Conservation (phyloP, 106 monocot species). For the Dendrobium huoshanense region DNA sequence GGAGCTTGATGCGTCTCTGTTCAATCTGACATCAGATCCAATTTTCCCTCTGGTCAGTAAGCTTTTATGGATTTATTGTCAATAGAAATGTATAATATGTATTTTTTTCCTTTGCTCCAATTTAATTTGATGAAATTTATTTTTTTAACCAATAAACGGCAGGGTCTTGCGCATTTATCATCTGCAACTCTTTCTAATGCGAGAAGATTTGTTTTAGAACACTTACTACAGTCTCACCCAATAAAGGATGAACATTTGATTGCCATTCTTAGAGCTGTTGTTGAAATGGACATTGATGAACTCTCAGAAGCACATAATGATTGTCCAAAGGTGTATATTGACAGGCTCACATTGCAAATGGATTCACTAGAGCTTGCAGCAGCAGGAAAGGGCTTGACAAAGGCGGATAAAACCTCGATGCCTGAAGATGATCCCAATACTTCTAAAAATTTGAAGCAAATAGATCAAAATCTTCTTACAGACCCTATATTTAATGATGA, state of each 20-base stretch:
- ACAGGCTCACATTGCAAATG: slow-evolving; percentile 29
- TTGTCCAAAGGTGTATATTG: slow-evolving; percentile 23
- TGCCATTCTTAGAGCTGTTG: slow-evolving; percentile 39
- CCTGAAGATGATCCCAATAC: not conserved
- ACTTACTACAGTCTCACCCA: slow-evolving; percentile 39
- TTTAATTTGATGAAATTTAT: not conserved
- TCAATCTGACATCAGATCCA: slow-evolving; percentile 35
- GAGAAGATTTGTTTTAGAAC: slow-evolving; percentile 48
- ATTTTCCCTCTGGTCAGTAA: slow-evolving; percentile 51
- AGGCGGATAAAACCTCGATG: not conserved
- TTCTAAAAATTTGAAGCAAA: not conserved
- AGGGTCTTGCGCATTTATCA: slow-evolving; percentile 62
- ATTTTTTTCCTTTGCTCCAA: not conserved
- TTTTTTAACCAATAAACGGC: slow-evolving; percentile 6
- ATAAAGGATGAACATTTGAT: slow-evolving; percentile 33
- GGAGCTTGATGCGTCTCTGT: slow-evolving; percentile 61
- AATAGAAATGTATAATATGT: not conserved
- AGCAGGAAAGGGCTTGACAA: not conserved
- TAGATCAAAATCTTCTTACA: not conserved
- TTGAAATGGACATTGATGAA: slow-evolving; percentile 54
- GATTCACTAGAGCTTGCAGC: slow-evolving; percentile 29
- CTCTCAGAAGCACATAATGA: slow-evolving; percentile 14
- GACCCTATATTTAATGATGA: not conserved
- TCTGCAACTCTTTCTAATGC: slow-evolving; percentile 47
- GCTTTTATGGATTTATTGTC: not conserved